A percentile compares a stretch with the other conserved stretches of the same genome.
phyloP scores from a whole-genome alignment of 257 asterid genomes.

The Striga asiatica region DNA sequence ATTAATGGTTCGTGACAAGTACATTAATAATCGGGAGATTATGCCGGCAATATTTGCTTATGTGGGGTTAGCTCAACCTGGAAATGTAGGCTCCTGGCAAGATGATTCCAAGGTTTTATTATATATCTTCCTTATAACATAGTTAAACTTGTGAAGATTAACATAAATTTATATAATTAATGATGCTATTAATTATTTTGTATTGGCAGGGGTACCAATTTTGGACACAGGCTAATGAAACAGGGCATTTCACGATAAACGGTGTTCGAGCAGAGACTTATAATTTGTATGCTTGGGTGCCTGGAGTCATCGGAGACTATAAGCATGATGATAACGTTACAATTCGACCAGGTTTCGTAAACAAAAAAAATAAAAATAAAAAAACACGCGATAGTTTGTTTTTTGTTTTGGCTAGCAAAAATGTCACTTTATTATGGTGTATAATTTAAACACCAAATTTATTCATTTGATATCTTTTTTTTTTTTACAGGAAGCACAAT shows the following conservation, averaged over 20 bases:
- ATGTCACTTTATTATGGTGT: too few species aligned
- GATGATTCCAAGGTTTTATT: conserved; percentile 36
- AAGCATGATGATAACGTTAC: conserved; percentile 18
- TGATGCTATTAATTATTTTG: too few species aligned
- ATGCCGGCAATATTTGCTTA: conserved; percentile 39
- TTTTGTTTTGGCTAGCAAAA: not conserved
- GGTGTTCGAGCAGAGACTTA: conserved; percentile 38
- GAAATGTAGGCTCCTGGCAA: conserved; percentile 76
- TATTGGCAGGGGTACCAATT: conserved; percentile 91
- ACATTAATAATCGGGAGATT: conserved; percentile 6
- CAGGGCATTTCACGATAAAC: conserved; percentile 34
- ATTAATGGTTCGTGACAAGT: conserved; percentile 43
- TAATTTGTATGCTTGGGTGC: conserved; percentile 48
- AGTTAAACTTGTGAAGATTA: too few species aligned
- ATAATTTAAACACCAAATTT: too few species aligned
- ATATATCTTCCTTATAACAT: too few species aligned
- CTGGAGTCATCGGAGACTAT: conserved; percentile 62
- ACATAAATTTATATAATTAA: not conserved
- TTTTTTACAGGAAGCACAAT: conserved; percentile 18
- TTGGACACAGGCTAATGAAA: conserved; percentile 41
- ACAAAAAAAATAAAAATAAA: too few species aligned
- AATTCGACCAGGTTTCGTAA: conserved; percentile 30
- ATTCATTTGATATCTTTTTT: too few species aligned
- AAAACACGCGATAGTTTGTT: too few species aligned
- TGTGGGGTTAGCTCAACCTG: conserved; percentile 67